Conservation (phyloP, 768 basidiomycete species). For the Xerocomellus amylosporus region DNA sequence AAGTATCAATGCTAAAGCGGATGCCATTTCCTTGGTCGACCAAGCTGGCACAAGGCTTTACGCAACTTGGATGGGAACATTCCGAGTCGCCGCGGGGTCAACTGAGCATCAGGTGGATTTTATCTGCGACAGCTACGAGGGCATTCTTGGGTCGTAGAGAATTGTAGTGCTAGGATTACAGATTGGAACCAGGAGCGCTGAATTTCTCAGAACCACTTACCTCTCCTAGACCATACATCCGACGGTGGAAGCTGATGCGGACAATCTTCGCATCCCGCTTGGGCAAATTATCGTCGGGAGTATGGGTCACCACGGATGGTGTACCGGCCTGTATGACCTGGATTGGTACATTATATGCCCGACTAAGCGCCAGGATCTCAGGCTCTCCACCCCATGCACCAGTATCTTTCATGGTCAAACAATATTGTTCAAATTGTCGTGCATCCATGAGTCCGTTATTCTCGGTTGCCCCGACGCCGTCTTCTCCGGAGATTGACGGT, state of each 20-base stretch:
- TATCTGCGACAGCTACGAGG: constrained; percentile 29
- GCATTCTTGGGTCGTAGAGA: constrained; percentile 62
- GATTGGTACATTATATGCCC: constrained; percentile 79
- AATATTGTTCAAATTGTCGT: constrained; percentile 69
- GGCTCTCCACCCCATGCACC: constrained; percentile 98
- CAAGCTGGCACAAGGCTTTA: neutral
- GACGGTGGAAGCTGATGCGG: constrained; percentile 87
- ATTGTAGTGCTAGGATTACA: constrained; percentile 71
- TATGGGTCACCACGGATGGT: constrained; percentile 82
- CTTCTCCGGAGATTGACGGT: constrained; percentile 69
- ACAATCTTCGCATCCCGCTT: constrained; percentile 42
- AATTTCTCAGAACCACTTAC: constrained; percentile 42
- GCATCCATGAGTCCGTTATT: constrained; percentile 67
- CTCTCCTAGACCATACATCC: constrained; percentile 95
- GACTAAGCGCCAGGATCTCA: constrained; percentile 87
- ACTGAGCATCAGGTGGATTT: constrained; percentile 29
- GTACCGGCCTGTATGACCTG: constrained; percentile 84
- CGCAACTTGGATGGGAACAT: neutral
- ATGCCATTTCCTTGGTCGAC: neutral
- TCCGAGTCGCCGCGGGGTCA: constrained; percentile 8
- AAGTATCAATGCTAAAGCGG: neutral
- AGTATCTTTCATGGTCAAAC: constrained; percentile 72
- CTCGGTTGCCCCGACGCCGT: constrained; percentile 58
- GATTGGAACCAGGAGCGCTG: constrained; percentile 3
- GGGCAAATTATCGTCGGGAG: constrained; percentile 43